phyloP scores from a whole-genome alignment of 2,329 filamentous ascomycete genomes.

The Fusarium buharicum region DNA sequence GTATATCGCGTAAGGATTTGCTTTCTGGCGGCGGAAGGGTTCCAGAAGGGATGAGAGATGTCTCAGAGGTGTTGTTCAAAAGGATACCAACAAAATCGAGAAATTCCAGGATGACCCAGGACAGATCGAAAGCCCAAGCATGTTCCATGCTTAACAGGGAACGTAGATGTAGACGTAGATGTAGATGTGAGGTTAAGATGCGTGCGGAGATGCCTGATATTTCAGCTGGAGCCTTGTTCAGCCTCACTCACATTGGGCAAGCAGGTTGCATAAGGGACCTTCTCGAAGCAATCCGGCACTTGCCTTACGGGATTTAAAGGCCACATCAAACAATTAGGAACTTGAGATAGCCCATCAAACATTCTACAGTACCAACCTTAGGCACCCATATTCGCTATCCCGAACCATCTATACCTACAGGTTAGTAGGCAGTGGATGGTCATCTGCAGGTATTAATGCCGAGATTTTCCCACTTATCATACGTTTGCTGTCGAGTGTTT shows the following conservation, averaged over 20 bases:
- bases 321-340: no score
- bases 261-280: not conserved
- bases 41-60: not conserved
- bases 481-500: not conserved
- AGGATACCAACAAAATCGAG: not conserved
- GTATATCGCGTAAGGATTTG: not conserved
- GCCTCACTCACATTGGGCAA: not conserved
- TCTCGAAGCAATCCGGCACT: not conserved
- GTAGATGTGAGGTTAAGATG: not conserved
- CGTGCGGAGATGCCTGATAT: not conserved
- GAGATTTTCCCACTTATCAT: not conserved
- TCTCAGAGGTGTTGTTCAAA: not conserved
- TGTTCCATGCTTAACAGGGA: not conserved
- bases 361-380: no score
- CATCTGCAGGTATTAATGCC: no score
- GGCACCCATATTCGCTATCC: no score
- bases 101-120: not conserved
- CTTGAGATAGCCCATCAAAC: no score
- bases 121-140: not conserved
- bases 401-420: no score
- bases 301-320: no score
- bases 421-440: no score
- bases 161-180: not conserved
- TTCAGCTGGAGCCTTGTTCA: not conserved
- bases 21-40: not conserved